Evolutionary conservation across 139 green algal species (phyloP).

Genomic region (Chlamydomonas sphaeroides): DNA sequence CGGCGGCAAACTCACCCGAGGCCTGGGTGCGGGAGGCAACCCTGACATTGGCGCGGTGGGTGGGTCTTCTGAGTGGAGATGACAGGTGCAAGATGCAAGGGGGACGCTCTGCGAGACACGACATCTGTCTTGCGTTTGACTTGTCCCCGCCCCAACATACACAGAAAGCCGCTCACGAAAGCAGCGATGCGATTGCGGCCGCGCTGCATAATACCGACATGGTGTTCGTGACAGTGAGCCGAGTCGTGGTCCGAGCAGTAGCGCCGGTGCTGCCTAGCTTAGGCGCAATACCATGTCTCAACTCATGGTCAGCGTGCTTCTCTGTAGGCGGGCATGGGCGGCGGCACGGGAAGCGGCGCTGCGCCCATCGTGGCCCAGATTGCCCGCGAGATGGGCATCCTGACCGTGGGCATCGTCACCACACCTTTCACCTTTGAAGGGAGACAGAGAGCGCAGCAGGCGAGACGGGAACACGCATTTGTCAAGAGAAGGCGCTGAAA

Average conservation of each 20-base stretch:
- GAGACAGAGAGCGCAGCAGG: conserved; percentile 82
- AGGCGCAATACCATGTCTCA: neutral
- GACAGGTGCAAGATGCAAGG: too few species aligned
- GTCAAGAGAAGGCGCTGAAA: too few species aligned
- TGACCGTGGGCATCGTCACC: conserved; percentile 98
- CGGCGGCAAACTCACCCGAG: conserved; percentile 86
- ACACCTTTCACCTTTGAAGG: conserved; percentile 97
- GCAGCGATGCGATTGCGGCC: conserved; percentile 70
- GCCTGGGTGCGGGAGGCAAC: conserved; percentile 90
- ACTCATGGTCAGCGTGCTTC: neutral
- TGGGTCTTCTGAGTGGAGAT: too few species aligned
- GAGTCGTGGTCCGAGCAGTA: too few species aligned
- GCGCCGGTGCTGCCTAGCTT: too few species aligned
- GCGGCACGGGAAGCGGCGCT: conserved; percentile 94
- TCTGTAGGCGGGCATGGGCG: conserved; percentile 93
- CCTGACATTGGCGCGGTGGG: conserved; percentile 85
- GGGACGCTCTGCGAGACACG: too few species aligned
- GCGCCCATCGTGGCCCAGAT: conserved; percentile 90
- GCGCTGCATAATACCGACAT: conserved; percentile 88
- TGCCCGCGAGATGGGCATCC: conserved; percentile 88
- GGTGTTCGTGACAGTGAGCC: conserved; percentile 92
- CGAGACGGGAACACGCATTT: too few species aligned
- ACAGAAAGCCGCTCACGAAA: conserved; percentile 85
- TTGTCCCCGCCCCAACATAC: too few species aligned
- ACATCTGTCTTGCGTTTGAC: too few species aligned